Evolutionary conservation across 495 filamentous ascomycete species (phyloP).

Genomic region (Acidomyces sp.): DNA sequence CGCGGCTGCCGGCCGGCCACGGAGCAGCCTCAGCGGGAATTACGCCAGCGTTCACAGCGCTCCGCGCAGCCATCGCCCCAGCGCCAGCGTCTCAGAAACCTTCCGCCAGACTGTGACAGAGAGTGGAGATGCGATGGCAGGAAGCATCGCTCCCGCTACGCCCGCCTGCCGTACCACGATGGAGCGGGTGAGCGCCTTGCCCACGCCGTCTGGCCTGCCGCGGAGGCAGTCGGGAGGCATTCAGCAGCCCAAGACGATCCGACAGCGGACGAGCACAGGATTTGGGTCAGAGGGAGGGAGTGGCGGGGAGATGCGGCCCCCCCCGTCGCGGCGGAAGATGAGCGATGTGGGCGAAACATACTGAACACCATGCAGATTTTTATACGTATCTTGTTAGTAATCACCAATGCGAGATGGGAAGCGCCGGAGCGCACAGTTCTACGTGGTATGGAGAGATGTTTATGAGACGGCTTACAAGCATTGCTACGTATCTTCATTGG

Average conservation of each 20-base stretch:
- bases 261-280: conserved; percentile 21
- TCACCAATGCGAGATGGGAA: too few relatives aligned
- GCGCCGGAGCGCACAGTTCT: too few relatives aligned
- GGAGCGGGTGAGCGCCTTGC: conserved; percentile 16
- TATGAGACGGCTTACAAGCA: too few relatives aligned
- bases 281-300: conserved; percentile 25
- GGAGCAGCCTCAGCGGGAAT: conserved; percentile 42
- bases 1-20: conserved; percentile 28
- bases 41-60: conserved; percentile 25
- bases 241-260: conserved; percentile 6
- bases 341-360: conserved; percentile 58
- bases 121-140: conserved; percentile 9
- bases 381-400: too few relatives aligned
- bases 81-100: conserved; percentile 13
- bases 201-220: conserved; percentile 21
- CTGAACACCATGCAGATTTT: too few relatives aligned
- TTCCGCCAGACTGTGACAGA: conserved; percentile 12
- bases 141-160: conserved; percentile 13
- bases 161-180: conserved; percentile 21
- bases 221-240: conserved; percentile 25
- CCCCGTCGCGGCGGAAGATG: conserved; percentile 35
- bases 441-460: too few relatives aligned
- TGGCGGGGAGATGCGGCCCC: conserved; percentile 42
- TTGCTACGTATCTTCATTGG: too few relatives aligned
- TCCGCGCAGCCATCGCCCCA: conserved; percentile 8